phyloP scores from a whole-genome alignment of 2,329 filamentous ascomycete species.

The Cordyceps cateniannulata region DNA sequence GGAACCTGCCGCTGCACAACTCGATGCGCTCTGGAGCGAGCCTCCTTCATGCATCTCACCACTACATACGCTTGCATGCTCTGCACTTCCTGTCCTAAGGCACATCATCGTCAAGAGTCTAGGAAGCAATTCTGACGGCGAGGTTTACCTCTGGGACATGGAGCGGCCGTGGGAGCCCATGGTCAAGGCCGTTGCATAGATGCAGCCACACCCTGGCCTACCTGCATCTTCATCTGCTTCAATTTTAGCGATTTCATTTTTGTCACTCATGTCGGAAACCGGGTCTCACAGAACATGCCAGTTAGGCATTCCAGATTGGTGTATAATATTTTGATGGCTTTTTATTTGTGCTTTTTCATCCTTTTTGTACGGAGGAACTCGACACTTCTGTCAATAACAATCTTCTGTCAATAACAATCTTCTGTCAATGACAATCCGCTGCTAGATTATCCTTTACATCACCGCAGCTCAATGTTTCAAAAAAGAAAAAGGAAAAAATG shows the following conservation, averaged over 20 bases:
- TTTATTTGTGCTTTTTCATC: not conserved
- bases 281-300: conserved; percentile 1
- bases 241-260: conserved; percentile 11
- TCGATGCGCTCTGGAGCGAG: conserved; percentile 23
- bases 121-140: conserved; percentile 25
- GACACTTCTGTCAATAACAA: not conserved
- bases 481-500: not conserved
- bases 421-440: not conserved
- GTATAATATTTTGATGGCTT: conserved; percentile 5
- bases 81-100: conserved; percentile 24
- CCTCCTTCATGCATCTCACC: conserved; percentile 19
- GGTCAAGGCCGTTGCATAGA: conserved; percentile 31
- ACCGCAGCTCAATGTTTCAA: not conserved
- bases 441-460: not conserved
- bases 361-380: not conserved
- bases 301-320: not conserved
- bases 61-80: conserved; percentile 21
- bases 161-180: conserved; percentile 36
- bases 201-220: not conserved
- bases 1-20: conserved; percentile 20
- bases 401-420: conserved; percentile 1
- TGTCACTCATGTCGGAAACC: conserved; percentile 1
- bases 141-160: conserved; percentile 36
- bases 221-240: not conserved
- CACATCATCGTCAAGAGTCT: conserved; percentile 32